Evolutionary conservation across 106 monocot genomes (phyloP).

Genomic region (Allium cepa): DNA sequence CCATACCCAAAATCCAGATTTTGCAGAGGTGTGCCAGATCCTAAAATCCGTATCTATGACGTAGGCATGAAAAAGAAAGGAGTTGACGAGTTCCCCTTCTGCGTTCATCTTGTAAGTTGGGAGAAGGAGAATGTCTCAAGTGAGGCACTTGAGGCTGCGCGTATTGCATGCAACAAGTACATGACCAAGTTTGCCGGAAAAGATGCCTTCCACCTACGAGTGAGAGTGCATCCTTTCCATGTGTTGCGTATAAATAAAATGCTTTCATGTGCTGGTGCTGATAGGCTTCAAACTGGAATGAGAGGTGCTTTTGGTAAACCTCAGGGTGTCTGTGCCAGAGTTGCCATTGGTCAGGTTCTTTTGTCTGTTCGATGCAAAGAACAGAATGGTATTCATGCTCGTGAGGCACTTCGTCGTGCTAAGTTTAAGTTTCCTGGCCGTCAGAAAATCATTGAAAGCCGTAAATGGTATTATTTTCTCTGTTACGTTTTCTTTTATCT

Average conservation of each 20-base stretch:
- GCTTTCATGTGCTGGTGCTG: conserved; percentile 94
- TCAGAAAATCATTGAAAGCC: conserved; percentile 36
- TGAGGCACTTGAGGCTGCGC: conserved; percentile 79
- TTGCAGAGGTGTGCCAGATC: conserved; percentile 90
- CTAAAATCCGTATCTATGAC: conserved; percentile 85
- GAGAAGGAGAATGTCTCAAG: conserved; percentile 88
- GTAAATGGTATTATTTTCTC: conserved; percentile 11
- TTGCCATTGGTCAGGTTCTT: conserved; percentile 53
- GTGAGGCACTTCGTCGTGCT: conserved; percentile 45
- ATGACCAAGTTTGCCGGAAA: conserved; percentile 88
- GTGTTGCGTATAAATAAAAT: conserved; percentile 88
- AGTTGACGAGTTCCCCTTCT: conserved; percentile 74
- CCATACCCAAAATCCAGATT: conserved; percentile 85
- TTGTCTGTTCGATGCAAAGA: conserved; percentile 59
- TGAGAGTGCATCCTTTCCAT: conserved; percentile 84
- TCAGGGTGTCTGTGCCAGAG: conserved; percentile 68
- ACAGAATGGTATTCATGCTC: conserved; percentile 30
- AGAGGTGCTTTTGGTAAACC: conserved; percentile 89
- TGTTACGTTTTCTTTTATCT: background rate
- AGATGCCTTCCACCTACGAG: conserved; percentile 80
- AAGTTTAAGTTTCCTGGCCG: conserved; percentile 58
- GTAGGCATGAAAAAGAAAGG: conserved; percentile 90
- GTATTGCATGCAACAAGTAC: conserved; percentile 91
- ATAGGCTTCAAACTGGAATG: conserved; percentile 96
- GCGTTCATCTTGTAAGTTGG: conserved; percentile 72